Percentiles rank a stretch among this genome's conserved stretches.
Evolutionary conservation across 2,329 filamentous ascomycete species (phyloP).

Genomic region (Xenosphaeropsis pyriputrescens): DNA sequence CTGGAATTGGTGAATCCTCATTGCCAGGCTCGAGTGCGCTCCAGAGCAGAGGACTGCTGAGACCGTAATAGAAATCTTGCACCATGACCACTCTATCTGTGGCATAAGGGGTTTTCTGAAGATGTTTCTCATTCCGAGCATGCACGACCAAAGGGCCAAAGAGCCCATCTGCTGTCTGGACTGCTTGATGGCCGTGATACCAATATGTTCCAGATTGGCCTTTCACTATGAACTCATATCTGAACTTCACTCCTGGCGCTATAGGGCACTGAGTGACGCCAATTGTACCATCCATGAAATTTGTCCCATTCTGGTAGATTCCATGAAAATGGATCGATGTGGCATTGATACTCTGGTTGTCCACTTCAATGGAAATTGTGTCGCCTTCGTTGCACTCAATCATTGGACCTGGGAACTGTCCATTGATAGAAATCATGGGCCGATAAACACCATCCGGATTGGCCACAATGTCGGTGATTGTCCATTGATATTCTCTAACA

Average conservation of each 20-base stretch:
- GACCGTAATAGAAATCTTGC: conserved; percentile 61
- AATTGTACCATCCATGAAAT: conserved; percentile 57
- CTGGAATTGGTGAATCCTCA: conserved; percentile 26
- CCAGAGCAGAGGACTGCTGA: conserved; percentile 24
- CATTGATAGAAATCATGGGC: conserved; percentile 57
- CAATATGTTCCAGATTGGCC: conserved; percentile 32
- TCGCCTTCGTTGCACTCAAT: conserved; percentile 65
- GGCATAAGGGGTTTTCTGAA: conserved; percentile 34
- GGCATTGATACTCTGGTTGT: conserved; percentile 49
- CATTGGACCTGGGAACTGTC: conserved; percentile 58
- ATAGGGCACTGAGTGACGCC: conserved; percentile 56
- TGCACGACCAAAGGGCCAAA: conserved; percentile 54
- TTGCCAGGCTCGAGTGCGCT: conserved; percentile 23
- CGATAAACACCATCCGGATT: conserved; percentile 45
- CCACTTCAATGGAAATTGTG: conserved; percentile 50
- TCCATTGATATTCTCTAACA: conserved; percentile 44
- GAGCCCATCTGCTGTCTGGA: conserved; percentile 54
- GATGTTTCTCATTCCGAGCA: conserved; percentile 34
- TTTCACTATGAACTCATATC: conserved; percentile 52
- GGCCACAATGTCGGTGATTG: conserved; percentile 36
- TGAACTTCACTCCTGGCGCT: conserved; percentile 43
- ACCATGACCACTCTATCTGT: conserved; percentile 49
- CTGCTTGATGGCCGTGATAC: conserved; percentile 53
- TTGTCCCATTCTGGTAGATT: conserved; percentile 63
- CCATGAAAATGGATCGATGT: conserved; percentile 67